Evolutionary conservation across 2,329 filamentous ascomycete genomes (phyloP).

Genomic region (Fonsecaea monophora): DNA sequence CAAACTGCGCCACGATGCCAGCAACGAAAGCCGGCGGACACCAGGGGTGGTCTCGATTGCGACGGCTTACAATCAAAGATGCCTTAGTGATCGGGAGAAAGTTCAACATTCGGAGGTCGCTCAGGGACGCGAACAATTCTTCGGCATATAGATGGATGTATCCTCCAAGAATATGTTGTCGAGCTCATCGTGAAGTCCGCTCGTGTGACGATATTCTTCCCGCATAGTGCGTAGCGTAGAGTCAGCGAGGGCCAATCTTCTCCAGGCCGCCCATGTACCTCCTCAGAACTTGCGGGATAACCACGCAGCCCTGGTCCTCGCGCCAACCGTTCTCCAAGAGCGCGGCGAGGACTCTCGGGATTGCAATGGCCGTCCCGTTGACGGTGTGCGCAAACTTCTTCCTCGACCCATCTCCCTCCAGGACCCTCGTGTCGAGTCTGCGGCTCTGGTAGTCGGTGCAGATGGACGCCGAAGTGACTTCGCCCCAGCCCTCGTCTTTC

Average conservation of each 20-base stretch:
- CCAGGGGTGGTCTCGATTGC: too few species aligned
- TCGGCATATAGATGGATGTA: too few species aligned
- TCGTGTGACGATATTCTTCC: neutral
- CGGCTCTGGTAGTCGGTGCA: constrained; percentile 95
- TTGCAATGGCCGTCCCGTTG: constrained; percentile 91
- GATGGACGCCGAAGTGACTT: constrained; percentile 87
- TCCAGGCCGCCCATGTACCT: constrained; percentile 83
- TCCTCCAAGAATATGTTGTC: neutral
- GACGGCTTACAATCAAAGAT: too few species aligned
- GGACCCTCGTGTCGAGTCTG: constrained; percentile 76
- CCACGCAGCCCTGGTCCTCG: constrained; percentile 72
- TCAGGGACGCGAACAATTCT: neutral
- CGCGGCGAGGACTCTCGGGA: constrained; percentile 86
- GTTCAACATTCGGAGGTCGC: neutral
- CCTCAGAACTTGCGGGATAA: constrained; percentile 78
- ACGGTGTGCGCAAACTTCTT: constrained; percentile 83
- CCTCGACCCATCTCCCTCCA: constrained; percentile 58
- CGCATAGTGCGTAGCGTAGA: neutral
- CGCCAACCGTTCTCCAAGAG: constrained; percentile 84
- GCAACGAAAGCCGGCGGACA: too few species aligned
- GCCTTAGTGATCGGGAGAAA: too few species aligned
- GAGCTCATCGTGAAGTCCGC: neutral
- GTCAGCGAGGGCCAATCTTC: constrained; percentile 60
- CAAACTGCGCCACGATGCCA: too few species aligned
- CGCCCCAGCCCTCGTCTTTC: constrained; percentile 79